Conservation (phyloP, 2,329 filamentous ascomycete species). For the Fonsecaea monophora region DNA sequence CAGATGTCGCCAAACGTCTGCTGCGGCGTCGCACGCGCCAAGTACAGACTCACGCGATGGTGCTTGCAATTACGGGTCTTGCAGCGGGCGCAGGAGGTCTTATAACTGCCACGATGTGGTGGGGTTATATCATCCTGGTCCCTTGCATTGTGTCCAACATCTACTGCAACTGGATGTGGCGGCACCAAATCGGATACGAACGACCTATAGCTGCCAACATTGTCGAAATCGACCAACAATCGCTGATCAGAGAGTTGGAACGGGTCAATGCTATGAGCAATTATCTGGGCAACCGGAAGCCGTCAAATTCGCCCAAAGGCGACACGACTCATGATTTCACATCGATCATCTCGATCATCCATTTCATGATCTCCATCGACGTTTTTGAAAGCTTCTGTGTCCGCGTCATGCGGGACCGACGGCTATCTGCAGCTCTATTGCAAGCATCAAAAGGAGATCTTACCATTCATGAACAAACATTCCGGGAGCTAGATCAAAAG, state of each 20-base stretch:
- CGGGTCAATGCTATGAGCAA: background rate
- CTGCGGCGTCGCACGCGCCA: slow-evolving; percentile 39
- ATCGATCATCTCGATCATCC: slow-evolving; percentile 9
- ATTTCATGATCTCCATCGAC: slow-evolving; percentile 1
- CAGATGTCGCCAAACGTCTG: slow-evolving; percentile 26
- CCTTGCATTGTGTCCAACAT: slow-evolving; percentile 58
- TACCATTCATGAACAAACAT: background rate
- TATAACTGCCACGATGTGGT: slow-evolving; percentile 60
- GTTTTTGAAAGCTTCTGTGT: slow-evolving; percentile 10
- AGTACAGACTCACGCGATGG: slow-evolving; percentile 54
- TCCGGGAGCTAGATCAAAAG: background rate
- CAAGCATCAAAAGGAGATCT: background rate
- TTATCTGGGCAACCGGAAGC: background rate
- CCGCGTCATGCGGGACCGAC: background rate
- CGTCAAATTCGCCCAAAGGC: background rate
- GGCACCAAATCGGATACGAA: slow-evolving; percentile 56
- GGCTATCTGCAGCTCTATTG: background rate
- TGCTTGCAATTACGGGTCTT: slow-evolving; percentile 56
- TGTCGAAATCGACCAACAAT: background rate
- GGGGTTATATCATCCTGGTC: slow-evolving; percentile 60
- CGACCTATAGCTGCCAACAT: slow-evolving; percentile 34
- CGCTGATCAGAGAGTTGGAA: slow-evolving; percentile 1
- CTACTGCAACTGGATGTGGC: slow-evolving; percentile 59
- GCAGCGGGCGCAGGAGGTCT: slow-evolving; percentile 59
- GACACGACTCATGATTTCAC: background rate